These are phyloP conservation scores for Acephala macrosclerotiorum DNA, from an alignment of 2,329 filamentous ascomycete species.

Conservation along the genomic window DNA sequence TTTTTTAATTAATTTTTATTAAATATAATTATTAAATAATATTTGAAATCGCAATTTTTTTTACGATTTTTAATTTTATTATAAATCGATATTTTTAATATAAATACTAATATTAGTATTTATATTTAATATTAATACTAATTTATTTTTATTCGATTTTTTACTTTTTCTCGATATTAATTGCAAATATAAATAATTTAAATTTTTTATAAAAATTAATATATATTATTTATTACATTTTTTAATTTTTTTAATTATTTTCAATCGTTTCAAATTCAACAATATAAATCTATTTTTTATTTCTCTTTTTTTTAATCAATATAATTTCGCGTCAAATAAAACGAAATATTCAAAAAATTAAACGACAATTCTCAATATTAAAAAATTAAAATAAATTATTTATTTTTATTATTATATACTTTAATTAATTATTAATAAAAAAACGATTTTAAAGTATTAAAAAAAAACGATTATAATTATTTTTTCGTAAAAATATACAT, in stretches of 20 bases:
- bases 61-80: too few relatives aligned
- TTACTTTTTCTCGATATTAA: too few relatives aligned
- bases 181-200: too few relatives aligned
- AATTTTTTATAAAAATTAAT: too few relatives aligned
- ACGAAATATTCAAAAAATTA: slow-evolving; percentile 34
- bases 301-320: slow-evolving; percentile 32
- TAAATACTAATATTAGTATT: too few relatives aligned
- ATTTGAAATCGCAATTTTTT: too few relatives aligned
- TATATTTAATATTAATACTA: too few relatives aligned
- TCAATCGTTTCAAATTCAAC: slow-evolving; percentile 23
- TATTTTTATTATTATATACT: slow-evolving; percentile 25
- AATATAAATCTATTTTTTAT: slow-evolving; percentile 30
- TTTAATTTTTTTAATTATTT: slow-evolving; percentile 18
- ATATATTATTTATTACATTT: background rate
- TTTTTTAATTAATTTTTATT: too few relatives aligned
- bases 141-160: too few relatives aligned
- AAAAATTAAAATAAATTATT: slow-evolving; percentile 33
- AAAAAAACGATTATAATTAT: slow-evolving; percentile 2
- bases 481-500: slow-evolving; percentile 1
- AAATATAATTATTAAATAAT: too few relatives aligned
- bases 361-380: slow-evolving; percentile 32
- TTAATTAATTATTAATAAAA: slow-evolving; percentile 36
- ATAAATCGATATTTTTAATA: too few relatives aligned
- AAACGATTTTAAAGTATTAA: slow-evolving; percentile 34
- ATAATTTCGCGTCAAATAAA: slow-evolving; percentile 36